A percentile compares a stretch with the other conserved stretches of the same genome.
Conservation (phyloP, 2,329 filamentous ascomycete species). For the Aspergillus candidus region DNA sequence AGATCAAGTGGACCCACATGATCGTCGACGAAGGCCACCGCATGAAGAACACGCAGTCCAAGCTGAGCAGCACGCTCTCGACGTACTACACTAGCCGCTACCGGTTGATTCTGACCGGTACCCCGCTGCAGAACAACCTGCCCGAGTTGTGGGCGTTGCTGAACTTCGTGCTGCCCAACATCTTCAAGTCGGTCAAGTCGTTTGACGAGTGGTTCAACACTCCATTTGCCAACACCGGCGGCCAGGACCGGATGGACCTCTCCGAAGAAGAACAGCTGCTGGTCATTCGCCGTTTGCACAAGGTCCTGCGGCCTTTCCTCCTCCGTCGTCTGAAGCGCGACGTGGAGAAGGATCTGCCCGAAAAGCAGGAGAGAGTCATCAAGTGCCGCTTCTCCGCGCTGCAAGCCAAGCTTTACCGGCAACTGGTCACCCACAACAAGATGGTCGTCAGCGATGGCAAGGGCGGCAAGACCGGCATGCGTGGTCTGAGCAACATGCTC, state of each 20-base stretch:
- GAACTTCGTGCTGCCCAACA: slow-evolving; percentile 95
- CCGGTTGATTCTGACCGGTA: slow-evolving; percentile 94
- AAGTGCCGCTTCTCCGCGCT: slow-evolving; percentile 97
- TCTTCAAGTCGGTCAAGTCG: slow-evolving; percentile 98
- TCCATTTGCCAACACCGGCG: slow-evolving; percentile 94
- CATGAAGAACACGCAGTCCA: slow-evolving; percentile 98
- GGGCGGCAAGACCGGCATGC: slow-evolving; percentile 87
- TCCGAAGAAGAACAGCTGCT: slow-evolving; percentile 99
- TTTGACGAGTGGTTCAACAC: slow-evolving; percentile 99
- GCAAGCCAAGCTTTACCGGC: slow-evolving; percentile 91
- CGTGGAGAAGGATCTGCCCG: slow-evolving; percentile 95
- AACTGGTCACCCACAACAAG: slow-evolving; percentile 93
- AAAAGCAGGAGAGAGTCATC: slow-evolving; percentile 99
- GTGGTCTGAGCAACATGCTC: slow-evolving; percentile 97
- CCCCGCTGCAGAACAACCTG: slow-evolving; percentile 93
- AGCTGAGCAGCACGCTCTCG: slow-evolving; percentile 89
- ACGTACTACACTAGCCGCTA: slow-evolving; percentile 93
- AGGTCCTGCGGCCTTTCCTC: slow-evolving; percentile 93
- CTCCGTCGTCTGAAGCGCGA: slow-evolving; percentile 98
- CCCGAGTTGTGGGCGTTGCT: slow-evolving; percentile 95
- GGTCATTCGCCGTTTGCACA: slow-evolving; percentile 95
- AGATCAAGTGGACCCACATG: slow-evolving; percentile 99
- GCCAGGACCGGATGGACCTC: slow-evolving; percentile 97
- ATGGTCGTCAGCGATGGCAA: slow-evolving; percentile 92
- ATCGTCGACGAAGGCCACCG: slow-evolving; percentile 99